phyloP scores from a whole-genome alignment of 768 basidiomycete species.

The Hydnum rufescens region DNA sequence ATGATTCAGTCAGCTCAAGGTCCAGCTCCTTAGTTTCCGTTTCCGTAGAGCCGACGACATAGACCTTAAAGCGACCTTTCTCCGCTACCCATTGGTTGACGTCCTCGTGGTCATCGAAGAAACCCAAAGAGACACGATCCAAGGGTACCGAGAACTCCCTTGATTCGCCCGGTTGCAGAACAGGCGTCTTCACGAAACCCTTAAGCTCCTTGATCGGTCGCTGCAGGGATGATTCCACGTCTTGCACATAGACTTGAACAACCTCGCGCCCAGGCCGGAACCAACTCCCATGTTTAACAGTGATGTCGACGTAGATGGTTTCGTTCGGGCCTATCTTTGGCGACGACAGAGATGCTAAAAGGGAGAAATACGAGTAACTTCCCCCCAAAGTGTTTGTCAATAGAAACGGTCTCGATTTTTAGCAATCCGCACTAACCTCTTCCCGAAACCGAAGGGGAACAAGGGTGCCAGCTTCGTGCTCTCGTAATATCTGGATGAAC shows the following conservation, averaged over 20 bases:
- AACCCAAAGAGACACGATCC: slow-evolving; percentile 29
- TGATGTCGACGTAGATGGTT: slow-evolving; percentile 20
- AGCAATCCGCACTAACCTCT: slow-evolving; percentile 10
- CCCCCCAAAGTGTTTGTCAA: too few species aligned
- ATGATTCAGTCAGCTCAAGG: not conserved
- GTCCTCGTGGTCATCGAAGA: slow-evolving; percentile 27
- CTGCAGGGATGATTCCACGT: slow-evolving; percentile 27
- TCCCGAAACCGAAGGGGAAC: slow-evolving; percentile 43
- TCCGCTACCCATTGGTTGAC: slow-evolving; percentile 30
- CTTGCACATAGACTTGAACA: slow-evolving; percentile 44
- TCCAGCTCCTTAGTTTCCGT: slow-evolving; percentile 19
- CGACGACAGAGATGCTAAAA: slow-evolving; percentile 20
- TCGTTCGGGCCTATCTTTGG: slow-evolving; percentile 12
- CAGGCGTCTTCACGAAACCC: slow-evolving; percentile 23
- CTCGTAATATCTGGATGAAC: slow-evolving; percentile 27
- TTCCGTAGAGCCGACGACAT: slow-evolving; percentile 33
- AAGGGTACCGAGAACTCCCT: slow-evolving; percentile 16
- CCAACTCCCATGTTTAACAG: slow-evolving; percentile 34
- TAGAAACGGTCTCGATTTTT: too few species aligned
- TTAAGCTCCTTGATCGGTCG: slow-evolving; percentile 42
- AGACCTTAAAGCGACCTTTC: slow-evolving; percentile 29
- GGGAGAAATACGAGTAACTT: too few species aligned
- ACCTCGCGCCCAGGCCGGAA: slow-evolving; percentile 34
- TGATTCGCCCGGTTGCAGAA: slow-evolving; percentile 17
- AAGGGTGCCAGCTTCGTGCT: slow-evolving; percentile 32